phyloP scores from a whole-genome alignment of 371 early-diverging fungal genomes.

The Synchytrium microbalum region DNA sequence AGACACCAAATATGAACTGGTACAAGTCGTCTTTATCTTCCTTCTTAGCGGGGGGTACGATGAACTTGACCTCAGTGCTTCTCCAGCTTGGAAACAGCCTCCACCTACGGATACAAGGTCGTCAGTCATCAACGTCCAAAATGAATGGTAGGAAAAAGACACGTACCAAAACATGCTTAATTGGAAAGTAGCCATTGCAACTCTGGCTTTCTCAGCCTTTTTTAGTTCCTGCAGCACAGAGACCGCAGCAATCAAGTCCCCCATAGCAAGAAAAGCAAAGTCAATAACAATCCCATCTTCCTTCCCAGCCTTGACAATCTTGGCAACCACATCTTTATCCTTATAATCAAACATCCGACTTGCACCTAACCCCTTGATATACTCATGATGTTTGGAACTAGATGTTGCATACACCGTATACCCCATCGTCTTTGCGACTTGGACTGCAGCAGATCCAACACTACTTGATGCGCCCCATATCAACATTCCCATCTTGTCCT shows the following conservation, averaged over 20 bases:
- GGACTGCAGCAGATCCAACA: slow-evolving; percentile 19
- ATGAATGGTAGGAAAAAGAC: no score
- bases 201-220: neutral
- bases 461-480: slow-evolving; percentile 17
- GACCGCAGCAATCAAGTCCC: neutral
- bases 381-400: slow-evolving; percentile 27
- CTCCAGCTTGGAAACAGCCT: no score
- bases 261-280: slow-evolving; percentile 10
- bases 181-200: slow-evolving; percentile 11
- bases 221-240: neutral
- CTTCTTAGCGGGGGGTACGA: no score
- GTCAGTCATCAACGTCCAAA: no score
- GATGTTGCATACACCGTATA: slow-evolving; percentile 33
- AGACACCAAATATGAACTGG: slow-evolving; percentile 8
- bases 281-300: slow-evolving; percentile 9
- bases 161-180: slow-evolving; percentile 7
- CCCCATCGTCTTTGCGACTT: slow-evolving; percentile 16
- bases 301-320: slow-evolving; percentile 15
- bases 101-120: no score
- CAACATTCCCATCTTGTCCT: no score
- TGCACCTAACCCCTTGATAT: slow-evolving; percentile 32
- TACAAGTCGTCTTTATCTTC: neutral
- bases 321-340: slow-evolving; percentile 13
- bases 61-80: no score
- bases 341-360: slow-evolving; percentile 37